phyloP scores from a whole-genome alignment of 495 filamentous ascomycete genomes.

The Cercophora newfieldiana region DNA sequence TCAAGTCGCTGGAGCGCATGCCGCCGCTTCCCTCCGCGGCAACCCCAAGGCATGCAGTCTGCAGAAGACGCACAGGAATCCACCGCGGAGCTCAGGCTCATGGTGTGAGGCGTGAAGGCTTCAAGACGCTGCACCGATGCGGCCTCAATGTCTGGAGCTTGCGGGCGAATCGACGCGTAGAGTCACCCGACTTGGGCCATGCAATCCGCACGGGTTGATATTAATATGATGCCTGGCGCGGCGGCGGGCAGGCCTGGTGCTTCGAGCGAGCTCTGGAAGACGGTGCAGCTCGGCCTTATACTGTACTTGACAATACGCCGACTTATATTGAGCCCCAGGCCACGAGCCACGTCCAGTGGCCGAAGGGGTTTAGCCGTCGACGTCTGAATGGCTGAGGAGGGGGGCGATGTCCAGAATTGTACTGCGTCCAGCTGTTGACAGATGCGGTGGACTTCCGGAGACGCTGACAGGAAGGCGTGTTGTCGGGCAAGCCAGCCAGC shows the following conservation, averaged over 20 bases:
- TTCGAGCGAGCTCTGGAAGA: slow-evolving; percentile 1
- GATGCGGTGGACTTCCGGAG: neutral
- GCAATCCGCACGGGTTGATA: slow-evolving; percentile 33
- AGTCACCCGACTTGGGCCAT: slow-evolving; percentile 22
- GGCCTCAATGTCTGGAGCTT: neutral
- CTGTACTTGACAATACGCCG: slow-evolving; percentile 19
- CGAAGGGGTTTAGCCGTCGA: slow-evolving; percentile 20
- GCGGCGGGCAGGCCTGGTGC: slow-evolving; percentile 18
- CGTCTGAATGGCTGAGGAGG: slow-evolving; percentile 9
- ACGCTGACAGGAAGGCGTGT: slow-evolving; percentile 15
- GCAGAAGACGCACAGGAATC: slow-evolving; percentile 5
- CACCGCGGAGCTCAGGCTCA: neutral
- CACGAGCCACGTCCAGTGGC: slow-evolving; percentile 15
- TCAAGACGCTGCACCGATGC: slow-evolving; percentile 7
- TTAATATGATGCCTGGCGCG: slow-evolving; percentile 29
- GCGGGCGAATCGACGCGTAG: slow-evolving; percentile 19
- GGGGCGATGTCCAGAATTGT: slow-evolving; percentile 11
- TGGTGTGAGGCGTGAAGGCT: slow-evolving; percentile 7
- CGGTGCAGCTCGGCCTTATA: slow-evolving; percentile 16
- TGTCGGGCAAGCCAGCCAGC: slow-evolving; percentile 11
- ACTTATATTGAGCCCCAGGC: slow-evolving; percentile 16
- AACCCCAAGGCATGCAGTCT: slow-evolving; percentile 2
- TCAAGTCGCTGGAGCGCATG: slow-evolving; percentile 9
- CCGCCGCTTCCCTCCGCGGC: slow-evolving; percentile 4
- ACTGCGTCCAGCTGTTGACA: neutral